Base-by-base conservation (phyloP, 495 filamentous ascomycete species). In the Tuber brumale region DNA sequence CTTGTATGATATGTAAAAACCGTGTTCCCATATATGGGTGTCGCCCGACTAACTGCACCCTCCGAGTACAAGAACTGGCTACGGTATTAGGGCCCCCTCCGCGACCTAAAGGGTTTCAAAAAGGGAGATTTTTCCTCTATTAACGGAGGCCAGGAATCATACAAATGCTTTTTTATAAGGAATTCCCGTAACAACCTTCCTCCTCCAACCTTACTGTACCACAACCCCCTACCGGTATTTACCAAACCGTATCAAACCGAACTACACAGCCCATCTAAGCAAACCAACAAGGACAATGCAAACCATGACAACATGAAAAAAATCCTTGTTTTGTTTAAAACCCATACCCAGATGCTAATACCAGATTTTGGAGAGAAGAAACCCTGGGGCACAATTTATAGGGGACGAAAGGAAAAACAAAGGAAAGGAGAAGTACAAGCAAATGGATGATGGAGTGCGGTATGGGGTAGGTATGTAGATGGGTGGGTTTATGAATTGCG, bases 41-140 rank as follows among this genome's bases (percentile, higher is more conserved):
- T n/a, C n/a, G n/a, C n/a, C n/a, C n/a, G n/a, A n/a, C n/a, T n/a
- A n/a, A n/a, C n/a, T n/a, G n/a, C n/a, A n/a, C n/a, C n/a, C n/a
- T n/a, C n/a, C 21, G 37, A 39, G 46, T 48, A 9, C 21, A 16
- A 57, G 10, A 31, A 27, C n/a, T 61, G 23, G 51, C 23, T n/a
- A 14, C 27, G n/a, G 48, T 10, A 57, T 10, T 57, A 9, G 7
- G 48, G n/a, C 51, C 23, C 51, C 1, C 51, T n/a, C 23, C 46
- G 19, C 46, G 21, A 8, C 19, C 46, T 21, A 23, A 48, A 21
- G 0, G 18, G 21, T 23, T 48, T 48, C 46, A 19, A 27, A n/a
- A 61, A 31, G 51, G 51, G 57, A 35, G 57, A 66, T 61, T 66
- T 66, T 66, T 35, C 57, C 57, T 66, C 57, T 66, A 66, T 66